A percentile compares a stretch with the other conserved stretches of the same genome.
phyloP scores from a whole-genome alignment of 129 eudicot species.

The Tagetes erecta region DNA sequence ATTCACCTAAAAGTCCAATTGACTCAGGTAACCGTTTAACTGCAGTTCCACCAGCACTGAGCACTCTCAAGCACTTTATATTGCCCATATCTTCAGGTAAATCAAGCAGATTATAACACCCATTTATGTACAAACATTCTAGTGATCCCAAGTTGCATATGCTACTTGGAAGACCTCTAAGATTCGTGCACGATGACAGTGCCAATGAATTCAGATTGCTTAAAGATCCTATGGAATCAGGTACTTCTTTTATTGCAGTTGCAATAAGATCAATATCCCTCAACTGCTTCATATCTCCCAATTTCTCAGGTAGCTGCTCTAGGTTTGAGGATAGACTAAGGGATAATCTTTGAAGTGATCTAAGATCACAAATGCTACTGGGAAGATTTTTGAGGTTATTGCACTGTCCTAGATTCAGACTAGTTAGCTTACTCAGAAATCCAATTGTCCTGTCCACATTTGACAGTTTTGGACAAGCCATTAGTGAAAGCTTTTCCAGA shows the following conservation, averaged over 20 bases:
- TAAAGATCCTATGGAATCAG: conserved; percentile 5
- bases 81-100: conserved; percentile 27
- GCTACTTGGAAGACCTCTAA: conserved; percentile 25
- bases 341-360: background rate
- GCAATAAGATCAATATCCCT: conserved; percentile 10
- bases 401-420: background rate
- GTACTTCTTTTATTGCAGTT: conserved; percentile 19
- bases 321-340: conserved; percentile 22
- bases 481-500: conserved; percentile 15
- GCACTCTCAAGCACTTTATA: conserved; percentile 7
- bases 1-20: background rate
- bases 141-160: conserved; percentile 28
- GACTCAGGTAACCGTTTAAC: conserved; percentile 5
- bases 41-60: conserved; percentile 11
- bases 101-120: conserved; percentile 20
- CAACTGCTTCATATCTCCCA: conserved; percentile 25
- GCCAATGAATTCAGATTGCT: background rate
- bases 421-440: conserved; percentile 2
- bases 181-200: conserved; percentile 14
- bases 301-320: conserved; percentile 27
- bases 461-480: conserved; percentile 16
- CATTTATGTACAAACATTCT: conserved; percentile 7
- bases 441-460: conserved; percentile 17
- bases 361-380: conserved; percentile 22
- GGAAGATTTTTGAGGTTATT: conserved; percentile 25